Evolutionary conservation across 768 basidiomycete species (phyloP).

Genomic region (Pleurotus cornucopiae): DNA sequence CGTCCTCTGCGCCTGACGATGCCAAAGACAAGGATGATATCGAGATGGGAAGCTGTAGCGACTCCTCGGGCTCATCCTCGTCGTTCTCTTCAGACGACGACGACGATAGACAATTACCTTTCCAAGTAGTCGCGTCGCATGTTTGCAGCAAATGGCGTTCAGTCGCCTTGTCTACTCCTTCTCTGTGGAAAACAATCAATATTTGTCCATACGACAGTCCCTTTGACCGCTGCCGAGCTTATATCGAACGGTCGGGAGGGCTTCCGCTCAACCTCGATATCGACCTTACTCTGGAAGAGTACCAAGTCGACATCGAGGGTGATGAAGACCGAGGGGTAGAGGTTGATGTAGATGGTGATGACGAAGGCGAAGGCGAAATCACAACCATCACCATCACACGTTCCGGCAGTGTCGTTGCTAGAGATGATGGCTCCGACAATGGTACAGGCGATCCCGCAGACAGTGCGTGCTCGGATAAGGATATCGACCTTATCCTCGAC

Average conservation of each 20-base stretch:
- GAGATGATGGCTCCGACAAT: conserved; percentile 6
- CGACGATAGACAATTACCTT: conserved; percentile 1
- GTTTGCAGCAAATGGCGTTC: conserved; percentile 29
- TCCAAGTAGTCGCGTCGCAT: conserved; percentile 23
- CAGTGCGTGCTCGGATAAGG: conserved; percentile 18
- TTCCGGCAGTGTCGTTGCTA: neutral
- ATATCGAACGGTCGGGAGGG: conserved; percentile 50
- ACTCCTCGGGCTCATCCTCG: neutral
- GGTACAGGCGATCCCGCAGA: conserved; percentile 18
- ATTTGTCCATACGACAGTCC: conserved; percentile 24
- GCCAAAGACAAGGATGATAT: neutral
- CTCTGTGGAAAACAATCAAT: conserved; percentile 21
- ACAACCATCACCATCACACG: neutral
- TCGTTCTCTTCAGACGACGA: neutral
- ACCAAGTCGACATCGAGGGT: conserved; percentile 20
- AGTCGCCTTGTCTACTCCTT: conserved; percentile 20
- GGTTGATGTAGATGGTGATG: neutral
- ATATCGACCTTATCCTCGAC: conserved; percentile 33
- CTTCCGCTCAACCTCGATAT: conserved; percentile 52
- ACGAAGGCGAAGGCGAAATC: neutral
- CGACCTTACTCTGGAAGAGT: conserved; percentile 32
- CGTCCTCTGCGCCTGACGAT: neutral
- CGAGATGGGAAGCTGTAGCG: neutral
- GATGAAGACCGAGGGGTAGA: conserved; percentile 13
- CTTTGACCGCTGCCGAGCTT: conserved; percentile 37